A percentile compares a stretch with the other conserved stretches of the same genome.
phyloP scores from a whole-genome alignment of 1,284 basidiomycete species.

The Leccinum fallax region DNA sequence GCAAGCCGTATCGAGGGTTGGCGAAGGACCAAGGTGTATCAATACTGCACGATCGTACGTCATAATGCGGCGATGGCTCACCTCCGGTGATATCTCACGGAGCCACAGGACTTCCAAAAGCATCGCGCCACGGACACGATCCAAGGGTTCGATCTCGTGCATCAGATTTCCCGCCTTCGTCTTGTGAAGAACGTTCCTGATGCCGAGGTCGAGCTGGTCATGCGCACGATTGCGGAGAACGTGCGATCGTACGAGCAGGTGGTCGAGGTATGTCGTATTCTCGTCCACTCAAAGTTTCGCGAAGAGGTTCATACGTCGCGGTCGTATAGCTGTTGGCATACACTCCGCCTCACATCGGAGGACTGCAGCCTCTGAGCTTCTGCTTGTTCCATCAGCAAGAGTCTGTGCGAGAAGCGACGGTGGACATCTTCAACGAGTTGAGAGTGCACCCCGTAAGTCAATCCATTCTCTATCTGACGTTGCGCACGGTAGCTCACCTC shows the following conservation, averaged over 20 bases:
- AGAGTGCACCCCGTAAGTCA: slow-evolving; percentile 71
- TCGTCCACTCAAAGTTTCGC: not conserved
- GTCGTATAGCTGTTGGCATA: slow-evolving; percentile 73
- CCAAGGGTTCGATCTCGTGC: slow-evolving; percentile 66
- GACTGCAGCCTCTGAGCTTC: slow-evolving; percentile 84
- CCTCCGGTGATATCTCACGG: slow-evolving; percentile 9
- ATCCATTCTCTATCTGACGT: not conserved
- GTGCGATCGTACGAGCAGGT: slow-evolving; percentile 85
- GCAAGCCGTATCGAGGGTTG: slow-evolving; percentile 80
- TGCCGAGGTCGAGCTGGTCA: slow-evolving; percentile 75
- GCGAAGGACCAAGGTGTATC: slow-evolving; percentile 70
- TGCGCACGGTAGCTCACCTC: slow-evolving; percentile 5
- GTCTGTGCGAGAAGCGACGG: slow-evolving; percentile 72
- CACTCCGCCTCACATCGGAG: slow-evolving; percentile 79
- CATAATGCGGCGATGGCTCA: not conserved
- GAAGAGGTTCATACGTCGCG: not conserved
- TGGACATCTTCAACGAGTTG: slow-evolving; percentile 83
- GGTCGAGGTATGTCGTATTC: slow-evolving; percentile 66
- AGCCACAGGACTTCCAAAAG: slow-evolving; percentile 57
- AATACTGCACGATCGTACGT: slow-evolving; percentile 59
- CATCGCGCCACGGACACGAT: slow-evolving; percentile 49
- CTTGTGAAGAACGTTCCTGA: slow-evolving; percentile 61
- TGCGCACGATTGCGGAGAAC: slow-evolving; percentile 69
- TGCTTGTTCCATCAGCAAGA: slow-evolving; percentile 88
- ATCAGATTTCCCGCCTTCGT: slow-evolving; percentile 74